phyloP scores from a whole-genome alignment of 306 rosid species.

The Quercus glauca region DNA sequence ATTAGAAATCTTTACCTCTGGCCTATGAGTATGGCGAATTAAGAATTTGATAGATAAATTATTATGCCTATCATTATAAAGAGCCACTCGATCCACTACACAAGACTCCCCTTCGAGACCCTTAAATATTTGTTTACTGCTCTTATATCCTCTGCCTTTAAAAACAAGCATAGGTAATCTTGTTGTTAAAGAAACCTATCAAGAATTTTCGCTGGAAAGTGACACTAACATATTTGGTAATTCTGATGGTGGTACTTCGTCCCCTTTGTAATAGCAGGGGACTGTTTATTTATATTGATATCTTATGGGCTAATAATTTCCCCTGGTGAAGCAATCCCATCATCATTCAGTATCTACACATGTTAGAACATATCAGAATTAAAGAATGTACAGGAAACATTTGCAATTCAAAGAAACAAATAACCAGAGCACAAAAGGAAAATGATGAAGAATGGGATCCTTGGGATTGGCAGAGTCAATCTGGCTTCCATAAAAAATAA shows the following conservation, averaged over 20 bases:
- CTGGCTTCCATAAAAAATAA: too few species aligned
- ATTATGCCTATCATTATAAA: slow-evolving; percentile 64
- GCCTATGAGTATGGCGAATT: slow-evolving; percentile 88
- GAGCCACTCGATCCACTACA: slow-evolving; percentile 82
- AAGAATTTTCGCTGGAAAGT: neutral
- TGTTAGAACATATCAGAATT: neutral
- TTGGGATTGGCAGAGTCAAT: neutral
- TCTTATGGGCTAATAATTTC: slow-evolving; percentile 68
- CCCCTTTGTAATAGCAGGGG: slow-evolving; percentile 51
- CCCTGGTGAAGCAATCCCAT: slow-evolving; percentile 93
- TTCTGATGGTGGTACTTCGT: slow-evolving; percentile 33
- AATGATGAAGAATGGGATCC: neutral
- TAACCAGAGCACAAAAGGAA: neutral
- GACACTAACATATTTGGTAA: slow-evolving; percentile 54
- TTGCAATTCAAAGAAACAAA: slow-evolving; percentile 3
- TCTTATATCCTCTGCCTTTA: slow-evolving; percentile 51
- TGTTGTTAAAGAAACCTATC: neutral
- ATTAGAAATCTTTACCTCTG: slow-evolving; percentile 60
- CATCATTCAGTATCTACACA: slow-evolving; percentile 74
- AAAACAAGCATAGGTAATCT: slow-evolving; percentile 20
- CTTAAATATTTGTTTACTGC: slow-evolving; percentile 42
- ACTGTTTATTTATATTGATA: slow-evolving; percentile 63
- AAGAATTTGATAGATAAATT: slow-evolving; percentile 68
- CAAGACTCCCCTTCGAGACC: slow-evolving; percentile 72
- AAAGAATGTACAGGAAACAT: neutral